A percentile compares a stretch with the other conserved stretches of the same genome.
Conservation (phyloP, 1,139 yeast species). For the Pichia sp. region DNA sequence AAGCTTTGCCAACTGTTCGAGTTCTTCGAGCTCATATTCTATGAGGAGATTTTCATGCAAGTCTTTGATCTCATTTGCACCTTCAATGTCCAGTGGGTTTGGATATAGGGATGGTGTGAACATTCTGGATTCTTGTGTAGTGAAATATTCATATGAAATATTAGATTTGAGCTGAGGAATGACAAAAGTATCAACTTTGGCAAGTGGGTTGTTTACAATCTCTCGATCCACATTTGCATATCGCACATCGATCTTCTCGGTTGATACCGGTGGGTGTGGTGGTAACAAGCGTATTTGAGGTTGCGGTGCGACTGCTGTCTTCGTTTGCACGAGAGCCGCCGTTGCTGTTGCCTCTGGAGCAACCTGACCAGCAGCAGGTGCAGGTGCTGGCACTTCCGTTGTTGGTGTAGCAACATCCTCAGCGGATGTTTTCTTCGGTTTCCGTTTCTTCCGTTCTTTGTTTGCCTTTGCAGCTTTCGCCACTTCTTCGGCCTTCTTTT, state of each 20-base stretch:
- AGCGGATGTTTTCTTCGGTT: conserved; percentile 4
- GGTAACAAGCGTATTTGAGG: conserved; percentile 18
- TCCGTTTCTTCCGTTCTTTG: conserved; percentile 2
- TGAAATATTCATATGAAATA: conserved; percentile 51
- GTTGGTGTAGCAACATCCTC: conserved; percentile 6
- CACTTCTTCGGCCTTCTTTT: conserved; percentile 15
- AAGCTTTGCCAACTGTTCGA: conserved; percentile 18
- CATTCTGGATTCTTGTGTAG: conserved; percentile 48
- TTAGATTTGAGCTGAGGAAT: conserved; percentile 39
- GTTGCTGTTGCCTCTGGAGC: conserved; percentile 17
- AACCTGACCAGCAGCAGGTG: too few species aligned
- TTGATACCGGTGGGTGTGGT: conserved; percentile 24
- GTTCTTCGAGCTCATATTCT: conserved; percentile 18
- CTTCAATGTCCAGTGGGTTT: conserved; percentile 58
- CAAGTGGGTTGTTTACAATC: conserved; percentile 53
- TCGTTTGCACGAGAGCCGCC: conserved; percentile 4
- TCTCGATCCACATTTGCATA: conserved; percentile 29
- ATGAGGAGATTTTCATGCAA: conserved; percentile 29
- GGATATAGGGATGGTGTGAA: conserved; percentile 74
- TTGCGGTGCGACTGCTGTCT: conserved; percentile 15
- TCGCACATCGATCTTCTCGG: conserved; percentile 15
- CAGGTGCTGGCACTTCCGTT: too few species aligned
- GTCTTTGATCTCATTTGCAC: conserved; percentile 51
- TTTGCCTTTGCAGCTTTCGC: conserved; percentile 4
- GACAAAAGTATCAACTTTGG: conserved; percentile 60